Evolutionary conservation across 2,329 filamentous ascomycete genomes (phyloP), one percentile per base, ranked within the genome.

Genomic region (Hymenoscyphus fraxineus): DNA sequence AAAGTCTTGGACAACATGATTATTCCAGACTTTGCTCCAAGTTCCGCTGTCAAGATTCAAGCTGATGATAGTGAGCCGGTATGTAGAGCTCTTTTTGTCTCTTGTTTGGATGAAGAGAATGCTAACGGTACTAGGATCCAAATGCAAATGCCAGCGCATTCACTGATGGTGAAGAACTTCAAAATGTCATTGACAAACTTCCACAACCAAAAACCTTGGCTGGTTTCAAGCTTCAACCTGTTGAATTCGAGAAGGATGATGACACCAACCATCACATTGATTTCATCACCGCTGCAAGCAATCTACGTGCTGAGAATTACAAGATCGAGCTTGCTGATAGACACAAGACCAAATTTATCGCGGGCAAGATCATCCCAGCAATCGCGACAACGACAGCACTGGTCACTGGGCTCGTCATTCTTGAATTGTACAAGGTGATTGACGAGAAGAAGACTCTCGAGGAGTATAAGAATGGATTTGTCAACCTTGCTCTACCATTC

Each of bases 341-440:
- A 67, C 95, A 97, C 84, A 96, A 95, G 88, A 99, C 94, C 67
- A 99, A 99, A 82, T 98, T 99, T 79, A 99, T 99, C 76, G 96
- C 95, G 39, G 95, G 95, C 77, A 99, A 99, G 85, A 99, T 99
- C 72, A 99, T 99, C 70, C 95, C 95, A 27, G 95, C 95, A 57
- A 99, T 99, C 77, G 95, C 95, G 56, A 99, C 95, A 2, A 98
- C 95, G 0, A 99, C 95, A 2, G 94, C 95, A 2, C 82, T 99
- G 64, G 94, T 98, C 13, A 99, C 95, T 2, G 95, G 95, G 65
- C 83, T 99, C 57, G 93, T 99, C 61, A 85, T 96, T 16, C 81
- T 99, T 57, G 95, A 99, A 81, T 81, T 98, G 58, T 97, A 92
- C 88, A 99, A 99, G 86, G 86, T 99, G 68, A 83, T 99, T 57